Evolutionary conservation across 768 basidiomycete genomes (phyloP).

Genomic region (Trametes sanguinea): DNA sequence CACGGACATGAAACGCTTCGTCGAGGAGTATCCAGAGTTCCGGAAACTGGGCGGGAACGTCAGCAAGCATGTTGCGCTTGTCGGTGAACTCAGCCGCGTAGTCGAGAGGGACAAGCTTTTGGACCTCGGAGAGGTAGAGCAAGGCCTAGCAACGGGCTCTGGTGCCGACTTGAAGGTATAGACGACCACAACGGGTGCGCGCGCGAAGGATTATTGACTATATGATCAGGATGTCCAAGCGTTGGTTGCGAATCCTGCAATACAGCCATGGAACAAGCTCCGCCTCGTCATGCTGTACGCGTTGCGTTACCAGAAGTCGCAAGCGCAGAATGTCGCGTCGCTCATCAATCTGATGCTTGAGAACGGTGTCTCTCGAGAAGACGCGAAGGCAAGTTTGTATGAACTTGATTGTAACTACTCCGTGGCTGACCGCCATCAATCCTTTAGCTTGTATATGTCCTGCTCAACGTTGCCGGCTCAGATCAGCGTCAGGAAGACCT

Average conservation of each 20-base stretch:
- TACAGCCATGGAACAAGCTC: constrained; percentile 82
- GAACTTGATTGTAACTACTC: background rate
- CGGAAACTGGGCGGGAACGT: constrained; percentile 96
- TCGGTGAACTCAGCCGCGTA: constrained; percentile 91
- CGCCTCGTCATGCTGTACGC: constrained; percentile 91
- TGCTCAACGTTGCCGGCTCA: constrained; percentile 89
- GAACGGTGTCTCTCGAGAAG: constrained; percentile 76
- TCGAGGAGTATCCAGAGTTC: constrained; percentile 99
- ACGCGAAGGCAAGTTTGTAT: constrained; percentile 57
- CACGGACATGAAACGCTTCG: constrained; percentile 93
- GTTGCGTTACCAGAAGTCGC: constrained; percentile 89
- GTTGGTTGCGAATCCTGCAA: constrained; percentile 63
- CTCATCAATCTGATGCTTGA: constrained; percentile 73
- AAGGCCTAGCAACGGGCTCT: constrained; percentile 90
- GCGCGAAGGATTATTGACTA: background rate
- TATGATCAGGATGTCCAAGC: constrained; percentile 73
- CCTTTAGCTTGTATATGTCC: constrained; percentile 83
- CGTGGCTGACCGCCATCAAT: constrained; percentile 13
- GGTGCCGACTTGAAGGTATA: constrained; percentile 85
- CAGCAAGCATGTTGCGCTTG: constrained; percentile 96
- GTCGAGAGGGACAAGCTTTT: constrained; percentile 85
- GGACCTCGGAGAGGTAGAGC: constrained; percentile 92
- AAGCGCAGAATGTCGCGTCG: constrained; percentile 77
- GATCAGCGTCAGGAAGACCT: constrained; percentile 98
- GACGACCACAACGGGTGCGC: background rate